Conservation (phyloP, 805 yeast genomes). For the Lachancea dasiensis region DNA sequence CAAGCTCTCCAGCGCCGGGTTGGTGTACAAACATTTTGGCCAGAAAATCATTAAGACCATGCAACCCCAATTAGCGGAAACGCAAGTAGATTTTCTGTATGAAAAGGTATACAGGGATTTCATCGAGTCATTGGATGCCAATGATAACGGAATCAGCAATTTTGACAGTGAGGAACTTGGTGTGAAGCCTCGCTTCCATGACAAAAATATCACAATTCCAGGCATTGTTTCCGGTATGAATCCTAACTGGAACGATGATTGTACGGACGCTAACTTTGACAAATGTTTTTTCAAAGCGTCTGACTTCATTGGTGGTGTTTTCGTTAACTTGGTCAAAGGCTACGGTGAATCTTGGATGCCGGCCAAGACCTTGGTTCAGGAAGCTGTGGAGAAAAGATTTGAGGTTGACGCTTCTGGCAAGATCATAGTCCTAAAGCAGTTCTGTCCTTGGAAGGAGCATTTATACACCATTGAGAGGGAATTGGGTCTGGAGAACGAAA, state of each 20-base stretch:
- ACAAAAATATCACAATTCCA: conserved; percentile 69
- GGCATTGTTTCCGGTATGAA: conserved; percentile 72
- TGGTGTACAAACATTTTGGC: conserved; percentile 83
- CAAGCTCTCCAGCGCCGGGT: conserved; percentile 88
- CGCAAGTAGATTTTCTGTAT: conserved; percentile 59
- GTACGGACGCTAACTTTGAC: conserved; percentile 62
- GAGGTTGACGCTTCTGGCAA: conserved; percentile 63
- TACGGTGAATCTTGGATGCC: conserved; percentile 89
- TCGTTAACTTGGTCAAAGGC: conserved; percentile 56
- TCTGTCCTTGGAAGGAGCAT: conserved; percentile 96
- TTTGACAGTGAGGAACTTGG: conserved; percentile 40
- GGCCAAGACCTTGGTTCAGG: conserved; percentile 69
- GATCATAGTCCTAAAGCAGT: conserved; percentile 64
- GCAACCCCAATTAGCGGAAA: conserved; percentile 38
- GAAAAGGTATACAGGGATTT: conserved; percentile 78
- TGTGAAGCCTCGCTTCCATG: conserved; percentile 58
- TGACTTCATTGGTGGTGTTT: conserved; percentile 76
- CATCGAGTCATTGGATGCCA: conserved; percentile 89
- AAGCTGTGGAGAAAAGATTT: conserved; percentile 57
- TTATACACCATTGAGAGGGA: conserved; percentile 66
- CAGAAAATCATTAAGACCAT: conserved; percentile 52
- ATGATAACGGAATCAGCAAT: conserved; percentile 86
- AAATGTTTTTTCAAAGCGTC: conserved; percentile 63
- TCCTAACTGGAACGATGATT: conserved; percentile 76
- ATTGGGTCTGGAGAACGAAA: conserved; percentile 46